Evolutionary conservation across 2,329 filamentous ascomycete genomes (phyloP), one percentile per base, ranked within the genome.

Genomic region (Ilyonectria sp.): DNA sequence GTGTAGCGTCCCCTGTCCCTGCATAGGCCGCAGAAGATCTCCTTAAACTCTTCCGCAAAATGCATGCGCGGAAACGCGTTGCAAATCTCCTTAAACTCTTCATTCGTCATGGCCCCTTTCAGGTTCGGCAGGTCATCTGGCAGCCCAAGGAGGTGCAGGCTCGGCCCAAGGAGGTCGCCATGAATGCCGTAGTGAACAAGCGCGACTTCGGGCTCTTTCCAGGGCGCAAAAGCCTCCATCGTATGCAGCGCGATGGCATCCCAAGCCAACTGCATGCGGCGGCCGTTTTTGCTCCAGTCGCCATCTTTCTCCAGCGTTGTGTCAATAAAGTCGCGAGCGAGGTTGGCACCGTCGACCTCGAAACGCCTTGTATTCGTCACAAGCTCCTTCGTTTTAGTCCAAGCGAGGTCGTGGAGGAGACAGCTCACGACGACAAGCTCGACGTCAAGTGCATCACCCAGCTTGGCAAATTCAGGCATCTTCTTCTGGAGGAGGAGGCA

Each of bases 301-400:
- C 50, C 50, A 37, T 53, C 50, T 53, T 53, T 53, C 50, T 37
- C 50, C 17, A 33, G 50, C 31, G 50, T 53, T 21, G 23, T 33
- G 50, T 53, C 29, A 29, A 53, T 53, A 33, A 53, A 53, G 29
- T 53, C 50, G 50, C 50, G 50, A 17, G 50, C 50, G 50, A 53
- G 50, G 50, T 53, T 53, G 50, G 50, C 50, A 37, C 50, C 29
- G 50, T 53, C 50, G 31, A 53, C 50, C 50, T 53, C 50, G 50
- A 53, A 53, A 35, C 50, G 50, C 33, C 50, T 35, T 37, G 50
- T 53, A 29, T 53, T 53, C 17, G 50, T 53, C 50, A 53, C 50
- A 53, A 53, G 50, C 50, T 53, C 50, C 50, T 53, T 53, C 29
- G 50, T 53, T 37, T 53, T 53, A 21, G 50, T 53, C 50, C 50